phyloP scores from a whole-genome alignment of 371 early-diverging fungal species.

The Mucor circinelloides region DNA sequence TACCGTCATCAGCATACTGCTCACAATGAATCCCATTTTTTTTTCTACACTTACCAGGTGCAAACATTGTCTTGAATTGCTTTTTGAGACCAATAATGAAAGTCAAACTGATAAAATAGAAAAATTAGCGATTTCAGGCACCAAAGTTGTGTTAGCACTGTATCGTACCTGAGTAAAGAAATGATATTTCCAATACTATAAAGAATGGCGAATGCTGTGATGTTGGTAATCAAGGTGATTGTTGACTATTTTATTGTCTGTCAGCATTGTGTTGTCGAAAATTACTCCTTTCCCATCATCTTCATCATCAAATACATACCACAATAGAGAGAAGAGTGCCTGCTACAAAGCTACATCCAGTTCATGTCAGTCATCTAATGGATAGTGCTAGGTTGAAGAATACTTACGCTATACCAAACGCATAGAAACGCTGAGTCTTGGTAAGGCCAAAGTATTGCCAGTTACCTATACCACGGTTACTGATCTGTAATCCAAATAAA shows the following conservation, averaged over 20 bases:
- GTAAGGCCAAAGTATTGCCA: slow-evolving; percentile 64
- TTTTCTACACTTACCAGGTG: slow-evolving; percentile 64
- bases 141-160: background rate
- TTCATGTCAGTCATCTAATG: background rate
- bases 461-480: slow-evolving; percentile 25
- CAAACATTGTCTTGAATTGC: slow-evolving; percentile 86
- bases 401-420: slow-evolving; percentile 80
- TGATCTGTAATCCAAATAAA: background rate
- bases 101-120: slow-evolving; percentile 85
- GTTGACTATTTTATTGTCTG: slow-evolving; percentile 55
- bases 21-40: background rate
- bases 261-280: slow-evolving; percentile 3
- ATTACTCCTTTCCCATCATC: slow-evolving; percentile 1
- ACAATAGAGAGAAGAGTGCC: slow-evolving; percentile 78
- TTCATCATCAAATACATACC: slow-evolving; percentile 52
- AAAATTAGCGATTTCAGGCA: slow-evolving; percentile 31
- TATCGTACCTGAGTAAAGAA: slow-evolving; percentile 70
- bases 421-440: slow-evolving; percentile 86
- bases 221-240: slow-evolving; percentile 57
- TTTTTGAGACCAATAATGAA: slow-evolving; percentile 87
- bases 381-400: background rate
- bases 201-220: slow-evolving; percentile 82
- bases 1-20: background rate
- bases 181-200: slow-evolving; percentile 91
- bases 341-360: slow-evolving; percentile 58